Evolutionary conservation across 2,329 filamentous ascomycete species (phyloP).

Genomic region (Tothia fuscella): DNA sequence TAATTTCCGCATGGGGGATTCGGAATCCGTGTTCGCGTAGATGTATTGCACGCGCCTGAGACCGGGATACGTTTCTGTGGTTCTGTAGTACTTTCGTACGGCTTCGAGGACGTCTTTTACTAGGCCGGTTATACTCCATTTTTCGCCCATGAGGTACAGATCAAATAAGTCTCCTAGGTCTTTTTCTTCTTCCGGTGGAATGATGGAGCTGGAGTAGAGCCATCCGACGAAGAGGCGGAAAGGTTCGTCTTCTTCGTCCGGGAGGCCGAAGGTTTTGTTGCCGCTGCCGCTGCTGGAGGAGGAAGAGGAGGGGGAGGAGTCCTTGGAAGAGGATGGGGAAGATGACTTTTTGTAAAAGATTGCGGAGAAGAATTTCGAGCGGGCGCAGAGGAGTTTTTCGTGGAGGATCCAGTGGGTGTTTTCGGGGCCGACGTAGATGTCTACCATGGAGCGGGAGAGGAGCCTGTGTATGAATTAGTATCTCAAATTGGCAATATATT

Average conservation of each 20-base stretch:
- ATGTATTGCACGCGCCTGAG: conserved; percentile 42
- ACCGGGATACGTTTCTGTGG: conserved; percentile 39
- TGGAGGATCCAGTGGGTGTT: conserved; percentile 45
- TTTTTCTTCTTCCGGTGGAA: conserved; percentile 35
- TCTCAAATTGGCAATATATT: background rate
- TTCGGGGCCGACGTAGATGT: conserved; percentile 43
- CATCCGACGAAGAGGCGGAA: conserved; percentile 42
- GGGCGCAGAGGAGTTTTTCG: conserved; percentile 43
- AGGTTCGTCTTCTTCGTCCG: conserved; percentile 39
- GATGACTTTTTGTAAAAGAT: conserved; percentile 32
- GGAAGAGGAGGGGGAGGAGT: conserved; percentile 4
- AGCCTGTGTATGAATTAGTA: conserved; percentile 27
- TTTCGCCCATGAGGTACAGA: conserved; percentile 43
- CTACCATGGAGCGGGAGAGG: conserved; percentile 41
- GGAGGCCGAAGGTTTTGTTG: conserved; percentile 33
- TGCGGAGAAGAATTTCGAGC: conserved; percentile 41
- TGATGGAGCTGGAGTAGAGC: conserved; percentile 40
- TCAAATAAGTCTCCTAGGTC: conserved; percentile 40
- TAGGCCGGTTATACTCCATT: conserved; percentile 38
- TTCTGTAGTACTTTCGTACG: conserved; percentile 40
- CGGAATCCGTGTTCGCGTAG: conserved; percentile 37
- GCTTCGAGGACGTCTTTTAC: conserved; percentile 36
- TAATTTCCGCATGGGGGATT: conserved; percentile 37
- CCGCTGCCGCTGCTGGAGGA: conserved; percentile 9
- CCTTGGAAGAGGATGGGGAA: background rate